Base-by-base conservation (phyloP, 2,329 filamentous ascomycete genomes). In the Elsinoe fawcettii region DNA sequence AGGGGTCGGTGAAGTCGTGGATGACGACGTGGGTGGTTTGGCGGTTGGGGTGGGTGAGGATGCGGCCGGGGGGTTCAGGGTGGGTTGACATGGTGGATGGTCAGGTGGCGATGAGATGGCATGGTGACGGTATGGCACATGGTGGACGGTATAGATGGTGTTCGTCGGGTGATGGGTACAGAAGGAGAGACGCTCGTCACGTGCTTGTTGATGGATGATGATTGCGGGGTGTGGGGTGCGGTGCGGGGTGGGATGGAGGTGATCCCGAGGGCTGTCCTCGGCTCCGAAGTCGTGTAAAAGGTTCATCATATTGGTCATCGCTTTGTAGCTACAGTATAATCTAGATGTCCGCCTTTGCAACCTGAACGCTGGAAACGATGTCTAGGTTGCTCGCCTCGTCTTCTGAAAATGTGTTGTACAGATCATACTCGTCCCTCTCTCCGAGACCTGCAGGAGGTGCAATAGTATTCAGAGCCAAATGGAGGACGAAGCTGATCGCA, bases 401-500 rank as follows among this genome's bases (percentile, higher is more conserved):
- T 7, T 57, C 25, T 1, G 65, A 66, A 56, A 71, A 72, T 2
- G 69, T 70, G 3, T 64, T 67, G 59, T 64, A 71, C 41, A 65
- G 63, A 56, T 71, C 70, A n/a, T 64, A 57, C 14, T 67, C 66
- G 61, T 71, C 69, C 18, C 63, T 60, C 27, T 65, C 65, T 0
- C 66, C 66, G 6, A 69, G 58, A 3, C 70, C 69, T 5, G 43
- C 7, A 6, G 70, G 68, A 14, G 70, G 69, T 32, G 63, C 69
- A 1, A 67, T 39, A 30, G 62, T 66, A 58, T 70, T 70, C 37
- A 73, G 57, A 5, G 46, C 59, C 37, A 61, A 67, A 51, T 71
- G 69, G 1, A 70, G 61, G 1, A 68, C 59, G 58, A 74, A 72
- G 58, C 70, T 70, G 44, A 74, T 71, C 4, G 65, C 64, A 49